Base-by-base conservation (phyloP, 805 yeast species). In the Candida suzukii region DNA sequence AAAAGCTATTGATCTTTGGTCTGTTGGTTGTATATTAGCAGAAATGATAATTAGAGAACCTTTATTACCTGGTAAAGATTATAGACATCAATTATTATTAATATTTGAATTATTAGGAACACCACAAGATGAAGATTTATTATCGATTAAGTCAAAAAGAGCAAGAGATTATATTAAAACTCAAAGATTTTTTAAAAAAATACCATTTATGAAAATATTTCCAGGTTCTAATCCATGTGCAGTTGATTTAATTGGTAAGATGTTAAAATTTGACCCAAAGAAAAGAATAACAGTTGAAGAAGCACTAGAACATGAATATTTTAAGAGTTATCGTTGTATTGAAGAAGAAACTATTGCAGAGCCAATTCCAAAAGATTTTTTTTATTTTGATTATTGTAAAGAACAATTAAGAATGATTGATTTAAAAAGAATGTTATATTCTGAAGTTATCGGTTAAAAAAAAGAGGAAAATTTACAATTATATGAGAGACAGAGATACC, bases 321-420 rank as follows among this genome's bases (percentile, higher is more conserved):
- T 85, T 38, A 65, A 68, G 39, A 63, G 74, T 18, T 84, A 83
- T 54, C 86, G 85, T 51, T 85, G 78, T 48, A 81, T 83, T 10
- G 78, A 76, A 41, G 98, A 91, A 58, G 98, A 91, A 63, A 98
- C 97, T 0, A 71, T 70, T 28, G 88, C 93, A 26, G 76, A 78
- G 18, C 85, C 88, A 37, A 82, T 91, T 19, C 90, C 95, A 0
- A 79, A 80, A 32, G 88, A 83, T 50, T 88, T 91, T 59, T 91
- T 93, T 53, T 90, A 83, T 46, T 93, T 93, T 54, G 99, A 93
- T 60, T 74, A 76, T 51, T 70, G 74, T 46, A 90, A 90, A 60
- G 95, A 88, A 49, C 84, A 82, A 42, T 70, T 91, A 44, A 74
- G 81, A 10, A 69, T 86, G 25, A 76, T 75, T 37, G 95, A 91